A percentile compares a stretch with the other conserved stretches of the same genome.
Evolutionary conservation across 2,329 filamentous ascomycete genomes (phyloP).

Genomic region (Colletotrichum horii): DNA sequence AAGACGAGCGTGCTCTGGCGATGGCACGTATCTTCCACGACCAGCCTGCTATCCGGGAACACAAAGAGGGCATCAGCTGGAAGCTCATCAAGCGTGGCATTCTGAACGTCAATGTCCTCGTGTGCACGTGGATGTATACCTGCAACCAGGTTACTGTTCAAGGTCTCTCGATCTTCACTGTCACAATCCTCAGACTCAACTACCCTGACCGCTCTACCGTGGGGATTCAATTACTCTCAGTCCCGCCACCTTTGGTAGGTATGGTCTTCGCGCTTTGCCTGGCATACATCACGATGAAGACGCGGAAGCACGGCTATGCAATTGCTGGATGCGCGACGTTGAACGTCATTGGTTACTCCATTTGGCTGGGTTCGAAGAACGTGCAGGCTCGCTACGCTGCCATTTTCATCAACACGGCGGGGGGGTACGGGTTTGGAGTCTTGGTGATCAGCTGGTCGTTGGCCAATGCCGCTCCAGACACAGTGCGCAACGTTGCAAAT

Average conservation of each 20-base stretch:
- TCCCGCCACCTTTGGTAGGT: slow-evolving; percentile 27
- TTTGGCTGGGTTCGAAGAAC: slow-evolving; percentile 29
- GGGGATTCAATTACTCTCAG: slow-evolving; percentile 29
- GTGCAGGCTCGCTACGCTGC: slow-evolving; percentile 29
- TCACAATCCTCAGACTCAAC: slow-evolving; percentile 61
- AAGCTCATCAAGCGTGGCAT: slow-evolving; percentile 22
- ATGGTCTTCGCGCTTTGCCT: slow-evolving; percentile 28
- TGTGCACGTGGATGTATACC: slow-evolving; percentile 28
- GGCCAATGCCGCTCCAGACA: slow-evolving; percentile 31
- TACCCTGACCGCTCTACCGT: slow-evolving; percentile 27
- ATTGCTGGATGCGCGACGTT: slow-evolving; percentile 27
- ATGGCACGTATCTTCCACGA: slow-evolving; percentile 66
- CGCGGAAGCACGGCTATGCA: slow-evolving; percentile 27
- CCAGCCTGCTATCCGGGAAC: slow-evolving; percentile 28
- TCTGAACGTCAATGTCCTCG: slow-evolving; percentile 29
- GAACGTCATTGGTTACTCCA: slow-evolving; percentile 29
- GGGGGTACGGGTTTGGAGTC: slow-evolving; percentile 27
- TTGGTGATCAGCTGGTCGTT: slow-evolving; percentile 31
- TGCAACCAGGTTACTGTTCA: slow-evolving; percentile 60
- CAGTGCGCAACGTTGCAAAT: slow-evolving; percentile 30
- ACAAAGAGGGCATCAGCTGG: slow-evolving; percentile 25
- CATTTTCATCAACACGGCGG: slow-evolving; percentile 32
- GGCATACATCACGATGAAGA: slow-evolving; percentile 32
- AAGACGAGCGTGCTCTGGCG: slow-evolving; percentile 67
- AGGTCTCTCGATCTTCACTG: slow-evolving; percentile 69